Evolutionary conservation across 2,329 filamentous ascomycete species (phyloP).

Genomic region (Microdochium paspali): DNA sequence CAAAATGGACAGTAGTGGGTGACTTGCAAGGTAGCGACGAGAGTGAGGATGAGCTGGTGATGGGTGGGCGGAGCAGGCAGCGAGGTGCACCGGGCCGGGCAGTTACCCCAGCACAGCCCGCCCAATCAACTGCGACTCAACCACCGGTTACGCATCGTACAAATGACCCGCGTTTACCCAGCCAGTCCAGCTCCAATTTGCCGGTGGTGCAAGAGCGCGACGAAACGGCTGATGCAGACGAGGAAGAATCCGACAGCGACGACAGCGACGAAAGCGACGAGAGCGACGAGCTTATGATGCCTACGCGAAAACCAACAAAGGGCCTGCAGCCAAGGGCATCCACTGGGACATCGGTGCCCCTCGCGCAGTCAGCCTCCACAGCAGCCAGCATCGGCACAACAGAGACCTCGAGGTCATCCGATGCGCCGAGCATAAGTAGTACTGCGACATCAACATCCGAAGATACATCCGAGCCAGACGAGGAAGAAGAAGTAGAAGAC

Average conservation of each 20-base stretch:
- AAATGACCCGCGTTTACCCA: slow-evolving; percentile 9
- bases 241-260: slow-evolving; percentile 3
- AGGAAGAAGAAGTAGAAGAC: slow-evolving; percentile 23
- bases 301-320: slow-evolving; percentile 16
- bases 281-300: slow-evolving; percentile 7
- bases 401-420: slow-evolving; percentile 1
- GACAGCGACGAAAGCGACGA: not conserved
- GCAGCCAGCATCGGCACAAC: slow-evolving; percentile 1
- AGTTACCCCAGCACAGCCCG: slow-evolving; percentile 2
- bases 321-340: slow-evolving; percentile 16
- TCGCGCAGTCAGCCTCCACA: not conserved
- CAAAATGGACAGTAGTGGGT: slow-evolving; percentile 39
- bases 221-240: slow-evolving; percentile 6
- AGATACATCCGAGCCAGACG: slow-evolving; percentile 2
- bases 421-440: slow-evolving; percentile 2
- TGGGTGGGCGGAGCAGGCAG: slow-evolving; percentile 10
- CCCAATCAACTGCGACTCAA: slow-evolving; percentile 1
- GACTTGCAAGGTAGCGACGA: slow-evolving; percentile 15
- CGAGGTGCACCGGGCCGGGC: slow-evolving; percentile 3
- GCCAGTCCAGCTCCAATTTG: slow-evolving; percentile 4
- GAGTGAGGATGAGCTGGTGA: slow-evolving; percentile 19
- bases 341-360: slow-evolving; percentile 3
- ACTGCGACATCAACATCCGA: not conserved
- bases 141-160: slow-evolving; percentile 5
- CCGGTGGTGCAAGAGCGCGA: slow-evolving; percentile 6